Evolutionary conservation across 2,329 filamentous ascomycete species (phyloP).

Genomic region (Epichloe brachyelytri): DNA sequence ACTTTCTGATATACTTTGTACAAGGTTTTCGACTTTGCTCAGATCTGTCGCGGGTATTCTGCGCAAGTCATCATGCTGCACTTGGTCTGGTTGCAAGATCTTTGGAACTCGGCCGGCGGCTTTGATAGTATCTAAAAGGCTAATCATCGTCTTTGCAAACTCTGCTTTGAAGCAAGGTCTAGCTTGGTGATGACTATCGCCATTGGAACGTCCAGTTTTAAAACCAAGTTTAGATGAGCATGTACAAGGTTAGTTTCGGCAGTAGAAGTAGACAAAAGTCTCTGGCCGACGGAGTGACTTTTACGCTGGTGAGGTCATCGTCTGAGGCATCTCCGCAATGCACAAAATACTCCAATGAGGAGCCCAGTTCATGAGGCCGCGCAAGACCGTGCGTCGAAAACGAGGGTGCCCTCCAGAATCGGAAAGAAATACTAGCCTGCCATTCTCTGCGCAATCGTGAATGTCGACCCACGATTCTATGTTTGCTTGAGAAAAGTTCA

Average conservation of each 20-base stretch:
- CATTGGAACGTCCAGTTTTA: conserved; percentile 66
- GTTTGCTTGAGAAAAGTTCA: conserved; percentile 80
- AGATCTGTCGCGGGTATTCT: conserved; percentile 43
- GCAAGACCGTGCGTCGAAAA: conserved; percentile 77
- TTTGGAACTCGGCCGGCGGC: conserved; percentile 58
- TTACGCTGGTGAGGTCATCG: conserved; percentile 14
- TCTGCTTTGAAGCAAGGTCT: conserved; percentile 65
- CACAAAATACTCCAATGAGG: conserved; percentile 90
- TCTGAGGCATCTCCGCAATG: conserved; percentile 63
- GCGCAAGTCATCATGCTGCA: conserved; percentile 37
- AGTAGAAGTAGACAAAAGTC: conserved; percentile 37
- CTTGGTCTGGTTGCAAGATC: conserved; percentile 50
- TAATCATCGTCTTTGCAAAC: conserved; percentile 57
- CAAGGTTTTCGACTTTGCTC: conserved; percentile 41
- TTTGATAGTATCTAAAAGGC: conserved; percentile 67
- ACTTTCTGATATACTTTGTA: conserved; percentile 35
- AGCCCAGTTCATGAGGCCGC: conserved; percentile 87
- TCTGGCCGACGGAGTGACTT: conserved; percentile 34
- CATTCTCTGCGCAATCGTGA: conserved; percentile 61
- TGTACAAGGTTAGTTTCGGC: conserved; percentile 58
- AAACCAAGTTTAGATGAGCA: conserved; percentile 72
- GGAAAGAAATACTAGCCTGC: conserved; percentile 73
- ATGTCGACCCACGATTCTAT: conserved; percentile 92
- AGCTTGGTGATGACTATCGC: conserved; percentile 82
- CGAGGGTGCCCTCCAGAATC: conserved; percentile 87